A percentile compares a stretch with the other conserved stretches of the same genome.
phyloP scores from a whole-genome alignment of 108 stramenopile genomes.

The Cylindrotheca closterium region DNA sequence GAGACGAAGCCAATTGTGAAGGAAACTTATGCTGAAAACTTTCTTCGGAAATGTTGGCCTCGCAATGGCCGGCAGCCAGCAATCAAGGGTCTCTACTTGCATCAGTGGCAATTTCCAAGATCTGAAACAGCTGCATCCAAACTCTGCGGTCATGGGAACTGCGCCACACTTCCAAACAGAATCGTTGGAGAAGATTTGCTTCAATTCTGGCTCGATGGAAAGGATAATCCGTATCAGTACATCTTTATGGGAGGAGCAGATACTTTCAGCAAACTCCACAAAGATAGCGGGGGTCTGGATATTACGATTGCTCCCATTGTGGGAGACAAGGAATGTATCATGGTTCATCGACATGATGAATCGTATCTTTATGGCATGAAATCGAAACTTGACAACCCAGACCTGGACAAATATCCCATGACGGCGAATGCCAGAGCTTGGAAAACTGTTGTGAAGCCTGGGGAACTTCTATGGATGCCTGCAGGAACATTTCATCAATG shows the following conservation, averaged over 20 bases:
- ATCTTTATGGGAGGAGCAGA: constrained; percentile 78
- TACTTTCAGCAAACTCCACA: constrained; percentile 69
- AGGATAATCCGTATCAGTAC: constrained; percentile 73
- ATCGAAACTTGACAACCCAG: constrained; percentile 51
- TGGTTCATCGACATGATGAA: constrained; percentile 74
- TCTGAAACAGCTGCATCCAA: constrained; percentile 59
- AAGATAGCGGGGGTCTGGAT: constrained; percentile 71
- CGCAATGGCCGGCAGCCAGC: neutral
- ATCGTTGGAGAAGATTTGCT: constrained; percentile 77
- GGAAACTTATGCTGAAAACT: constrained; percentile 49
- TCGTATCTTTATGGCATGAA: constrained; percentile 49
- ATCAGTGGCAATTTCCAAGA: constrained; percentile 89
- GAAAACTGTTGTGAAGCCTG: constrained; percentile 65
- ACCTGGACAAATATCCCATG: constrained; percentile 60
- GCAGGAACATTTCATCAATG: constrained; percentile 83
- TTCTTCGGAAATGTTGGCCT: constrained; percentile 72
- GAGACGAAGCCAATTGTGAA: constrained; percentile 63
- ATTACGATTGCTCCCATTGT: constrained; percentile 82
- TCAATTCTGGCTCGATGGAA: constrained; percentile 67
- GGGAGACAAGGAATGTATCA: constrained; percentile 78
- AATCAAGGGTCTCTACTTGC: constrained; percentile 47
- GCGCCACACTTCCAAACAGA: constrained; percentile 52
- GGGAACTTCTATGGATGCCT: constrained; percentile 87
- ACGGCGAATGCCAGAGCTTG: constrained; percentile 59
- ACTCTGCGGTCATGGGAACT: constrained; percentile 49